A percentile compares a stretch with the other conserved stretches of the same genome.
Conservation (phyloP, 1,284 basidiomycete species). For the Ganoderma resinaceum region DNA sequence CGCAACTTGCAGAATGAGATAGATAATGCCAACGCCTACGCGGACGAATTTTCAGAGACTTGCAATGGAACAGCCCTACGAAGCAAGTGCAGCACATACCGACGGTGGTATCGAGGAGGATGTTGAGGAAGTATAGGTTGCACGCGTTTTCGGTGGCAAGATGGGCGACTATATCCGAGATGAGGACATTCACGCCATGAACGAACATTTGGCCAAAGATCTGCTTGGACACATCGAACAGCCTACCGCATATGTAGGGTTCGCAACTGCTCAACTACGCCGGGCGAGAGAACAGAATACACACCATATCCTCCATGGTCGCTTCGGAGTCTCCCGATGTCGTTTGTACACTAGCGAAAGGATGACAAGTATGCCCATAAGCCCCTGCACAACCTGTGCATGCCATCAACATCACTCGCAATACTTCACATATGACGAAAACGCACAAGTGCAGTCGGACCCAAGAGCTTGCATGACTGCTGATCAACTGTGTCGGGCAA, state of each 20-base stretch:
- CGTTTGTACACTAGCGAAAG: slow-evolving; percentile 89
- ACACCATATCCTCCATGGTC: slow-evolving; percentile 94
- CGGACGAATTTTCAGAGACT: slow-evolving; percentile 2
- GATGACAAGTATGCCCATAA: slow-evolving; percentile 91
- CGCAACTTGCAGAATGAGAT: slow-evolving; percentile 74
- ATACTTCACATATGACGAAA: not conserved
- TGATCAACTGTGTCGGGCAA: slow-evolving; percentile 59
- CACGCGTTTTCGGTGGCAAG: slow-evolving; percentile 83
- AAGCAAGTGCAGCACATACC: slow-evolving; percentile 51
- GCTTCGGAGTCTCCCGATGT: slow-evolving; percentile 83
- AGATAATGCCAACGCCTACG: slow-evolving; percentile 87
- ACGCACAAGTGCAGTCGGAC: slow-evolving; percentile 71
- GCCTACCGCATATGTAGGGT: slow-evolving; percentile 50
- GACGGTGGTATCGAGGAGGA: slow-evolving; percentile 93
- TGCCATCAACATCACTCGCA: not conserved
- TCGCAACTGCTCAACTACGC: not conserved
- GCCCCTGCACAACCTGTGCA: slow-evolving; percentile 74
- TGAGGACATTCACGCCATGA: slow-evolving; percentile 86
- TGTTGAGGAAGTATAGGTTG: slow-evolving; percentile 93
- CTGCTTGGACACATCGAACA: slow-evolving; percentile 93
- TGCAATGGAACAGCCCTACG: not conserved
- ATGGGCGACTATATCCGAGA: slow-evolving; percentile 75
- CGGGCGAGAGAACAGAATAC: slow-evolving; percentile 33
- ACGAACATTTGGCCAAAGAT: slow-evolving; percentile 91
- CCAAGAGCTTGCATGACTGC: slow-evolving; percentile 67